Percentiles rank a stretch among this genome's conserved stretches.
Conservation (phyloP, 768 basidiomycete genomes). For the Tephrocybe sp. region DNA sequence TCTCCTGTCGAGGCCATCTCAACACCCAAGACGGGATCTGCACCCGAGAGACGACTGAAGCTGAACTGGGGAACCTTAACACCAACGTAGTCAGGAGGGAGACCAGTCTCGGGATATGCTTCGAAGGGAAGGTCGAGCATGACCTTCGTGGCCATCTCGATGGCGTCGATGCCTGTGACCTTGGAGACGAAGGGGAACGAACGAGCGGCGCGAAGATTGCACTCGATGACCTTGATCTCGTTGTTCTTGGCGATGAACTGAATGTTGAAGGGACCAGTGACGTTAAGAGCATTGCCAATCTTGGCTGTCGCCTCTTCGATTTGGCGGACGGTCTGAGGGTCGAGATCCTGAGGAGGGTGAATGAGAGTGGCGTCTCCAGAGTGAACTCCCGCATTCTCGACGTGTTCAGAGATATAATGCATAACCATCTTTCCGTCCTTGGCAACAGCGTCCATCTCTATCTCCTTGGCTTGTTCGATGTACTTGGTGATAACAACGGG, state of each 20-base stretch:
- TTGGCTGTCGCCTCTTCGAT: constrained; percentile 97
- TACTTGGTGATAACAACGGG: constrained; percentile 99
- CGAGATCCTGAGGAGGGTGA: constrained; percentile 96
- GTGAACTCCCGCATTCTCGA: constrained; percentile 98
- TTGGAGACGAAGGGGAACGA: constrained; percentile 99
- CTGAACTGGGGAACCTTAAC: constrained; percentile 99
- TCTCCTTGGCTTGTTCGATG: constrained; percentile 99
- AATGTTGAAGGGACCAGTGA: constrained; percentile 98
- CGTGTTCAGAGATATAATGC: constrained; percentile 99
- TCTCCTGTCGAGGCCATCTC: constrained; percentile 99
- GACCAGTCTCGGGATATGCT: constrained; percentile 83
- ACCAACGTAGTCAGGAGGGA: constrained; percentile 94
- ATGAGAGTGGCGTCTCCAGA: constrained; percentile 98
- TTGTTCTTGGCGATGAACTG: constrained; percentile 99
- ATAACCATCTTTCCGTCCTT: constrained; percentile 97
- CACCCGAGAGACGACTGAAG: constrained; percentile 94
- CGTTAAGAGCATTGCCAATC: constrained; percentile 96
- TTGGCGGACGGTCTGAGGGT: constrained; percentile 93
- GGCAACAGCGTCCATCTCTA: constrained; percentile 99
- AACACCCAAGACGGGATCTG: constrained; percentile 96
- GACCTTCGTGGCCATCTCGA: constrained; percentile 98
- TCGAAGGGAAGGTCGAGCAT: constrained; percentile 92
- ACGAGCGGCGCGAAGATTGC: constrained; percentile 95
- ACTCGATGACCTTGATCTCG: constrained; percentile 99
- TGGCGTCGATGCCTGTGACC: constrained; percentile 95